Evolutionary conservation across 2,329 filamentous ascomycete species (phyloP).

Genomic region (Colletotrichum chlorophyti): DNA sequence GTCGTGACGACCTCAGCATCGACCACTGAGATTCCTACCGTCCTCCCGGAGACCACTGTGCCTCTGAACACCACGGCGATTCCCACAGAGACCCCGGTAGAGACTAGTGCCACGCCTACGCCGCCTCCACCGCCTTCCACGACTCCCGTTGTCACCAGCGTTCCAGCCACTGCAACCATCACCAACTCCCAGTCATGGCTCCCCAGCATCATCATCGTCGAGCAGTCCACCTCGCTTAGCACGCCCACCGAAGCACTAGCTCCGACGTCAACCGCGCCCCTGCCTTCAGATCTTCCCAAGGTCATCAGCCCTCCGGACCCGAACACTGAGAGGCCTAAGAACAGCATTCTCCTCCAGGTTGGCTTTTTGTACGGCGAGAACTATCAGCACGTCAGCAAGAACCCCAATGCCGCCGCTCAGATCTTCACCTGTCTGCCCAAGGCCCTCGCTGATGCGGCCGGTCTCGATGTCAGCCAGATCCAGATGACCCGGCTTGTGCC

Average conservation of each 20-base stretch:
- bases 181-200: slow-evolving; percentile 55
- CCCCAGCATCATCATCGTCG: slow-evolving; percentile 67
- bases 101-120: slow-evolving; percentile 14
- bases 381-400: slow-evolving; percentile 80
- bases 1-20: slow-evolving; percentile 11
- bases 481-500: slow-evolving; percentile 76
- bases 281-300: slow-evolving; percentile 74
- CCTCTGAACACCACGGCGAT: slow-evolving; percentile 24
- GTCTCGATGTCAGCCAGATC: slow-evolving; percentile 63
- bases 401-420: slow-evolving; percentile 77
- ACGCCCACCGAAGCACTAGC: slow-evolving; percentile 44
- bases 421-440: slow-evolving; percentile 81
- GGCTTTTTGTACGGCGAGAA: slow-evolving; percentile 84
- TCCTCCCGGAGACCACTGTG: slow-evolving; percentile 16
- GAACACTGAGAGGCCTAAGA: slow-evolving; percentile 60
- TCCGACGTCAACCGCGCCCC: slow-evolving; percentile 54
- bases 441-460: slow-evolving; percentile 70
- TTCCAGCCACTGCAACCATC: slow-evolving; percentile 50
- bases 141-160: slow-evolving; percentile 41
- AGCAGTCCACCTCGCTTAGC: slow-evolving; percentile 51
- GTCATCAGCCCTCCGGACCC: slow-evolving; percentile 76
- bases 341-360: slow-evolving; percentile 78
- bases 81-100: background rate
- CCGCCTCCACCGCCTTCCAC: slow-evolving; percentile 8
- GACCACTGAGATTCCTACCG: slow-evolving; percentile 4